Base-by-base conservation (phyloP, 805 yeast genomes). In the Metschnikowia hibisci region DNA sequence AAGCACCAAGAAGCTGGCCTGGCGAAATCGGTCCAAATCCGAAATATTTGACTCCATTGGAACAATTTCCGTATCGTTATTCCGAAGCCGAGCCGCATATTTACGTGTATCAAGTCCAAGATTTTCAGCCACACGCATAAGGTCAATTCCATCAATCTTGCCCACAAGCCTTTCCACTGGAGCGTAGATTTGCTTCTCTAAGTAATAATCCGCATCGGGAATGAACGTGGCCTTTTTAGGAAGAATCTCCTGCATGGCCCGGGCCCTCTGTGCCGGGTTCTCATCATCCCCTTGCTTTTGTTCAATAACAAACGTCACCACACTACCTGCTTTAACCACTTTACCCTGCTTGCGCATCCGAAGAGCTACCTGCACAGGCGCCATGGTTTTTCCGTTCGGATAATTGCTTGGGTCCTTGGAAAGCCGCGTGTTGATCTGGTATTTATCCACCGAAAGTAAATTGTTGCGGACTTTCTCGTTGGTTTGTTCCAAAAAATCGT, bases 151-250 rank as follows among this genome's bases (percentile, higher is more conserved):
- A 51, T 88, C 95, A 42, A 93, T 81, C 48, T 84, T 78, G 52
- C 84, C 95, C 32, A 91, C 69, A 41, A 93, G 71, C 64, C 99
- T 80, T 59, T 87, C 95, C 8, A 93, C 81, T 3, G 97, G 97
- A 2, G 95, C 89, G 55, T 85, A 80, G 8, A 93, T 77, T 64
- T 93, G 99, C 61, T 88, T 86, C 51, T 83, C 93, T 53, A 91
- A 69, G 61, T 93, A 93, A 58, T 77, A 90, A 31, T 70, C 73
- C 1, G 86, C 75, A 63, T 93, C 99, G 1, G 93, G 88, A 47
- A 63, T 69, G 46, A 82, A 74, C 3, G 66, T 64, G 7, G 73
- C 68, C 30, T 69, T 63, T 42, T 76, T 78, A 27, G 65, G 59
- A 58, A 84, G 61, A 6, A 89, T 76, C 55, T 91, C 97, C 51